Conservation (phyloP, 305 asterid species). For the Solanum hybrid region DNA sequence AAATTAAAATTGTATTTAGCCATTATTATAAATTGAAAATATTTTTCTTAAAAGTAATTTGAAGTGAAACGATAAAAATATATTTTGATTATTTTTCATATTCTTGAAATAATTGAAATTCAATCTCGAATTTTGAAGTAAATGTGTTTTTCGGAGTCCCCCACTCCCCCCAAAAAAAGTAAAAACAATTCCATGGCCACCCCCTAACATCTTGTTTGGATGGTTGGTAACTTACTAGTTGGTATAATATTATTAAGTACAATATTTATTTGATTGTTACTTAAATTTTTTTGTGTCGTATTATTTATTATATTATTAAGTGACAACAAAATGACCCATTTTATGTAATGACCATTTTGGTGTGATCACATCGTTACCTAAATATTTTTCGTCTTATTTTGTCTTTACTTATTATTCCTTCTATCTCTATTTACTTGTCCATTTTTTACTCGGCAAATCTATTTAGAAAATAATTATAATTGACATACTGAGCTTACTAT, state of each 20-base stretch:
- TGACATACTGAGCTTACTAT: not conserved
- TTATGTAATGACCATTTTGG: too few species aligned
- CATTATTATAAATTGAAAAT: not conserved
- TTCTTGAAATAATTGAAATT: too few species aligned
- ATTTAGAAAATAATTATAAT: too few species aligned
- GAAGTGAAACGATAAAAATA: not conserved
- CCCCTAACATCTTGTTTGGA: not conserved
- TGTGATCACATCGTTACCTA: not conserved
- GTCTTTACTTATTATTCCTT: too few species aligned
- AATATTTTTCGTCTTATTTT: too few species aligned
- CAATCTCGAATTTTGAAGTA: not conserved
- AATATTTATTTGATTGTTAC: too few species aligned
- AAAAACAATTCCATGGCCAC: not conserved
- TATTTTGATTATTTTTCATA: not conserved
- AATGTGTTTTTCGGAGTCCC: too few species aligned
- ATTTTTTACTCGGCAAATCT: not conserved
- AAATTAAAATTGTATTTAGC: not conserved
- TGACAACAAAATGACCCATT: not conserved
- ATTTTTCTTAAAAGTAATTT: not conserved
- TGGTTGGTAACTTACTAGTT: not conserved
- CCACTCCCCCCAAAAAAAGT: too few species aligned
- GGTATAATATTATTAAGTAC: not conserved
- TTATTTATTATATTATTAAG: not conserved
- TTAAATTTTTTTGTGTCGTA: accelerated
- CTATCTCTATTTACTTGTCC: too few species aligned